phyloP scores from a whole-genome alignment of 306 rosid species.

The Alnus glutinosa region DNA sequence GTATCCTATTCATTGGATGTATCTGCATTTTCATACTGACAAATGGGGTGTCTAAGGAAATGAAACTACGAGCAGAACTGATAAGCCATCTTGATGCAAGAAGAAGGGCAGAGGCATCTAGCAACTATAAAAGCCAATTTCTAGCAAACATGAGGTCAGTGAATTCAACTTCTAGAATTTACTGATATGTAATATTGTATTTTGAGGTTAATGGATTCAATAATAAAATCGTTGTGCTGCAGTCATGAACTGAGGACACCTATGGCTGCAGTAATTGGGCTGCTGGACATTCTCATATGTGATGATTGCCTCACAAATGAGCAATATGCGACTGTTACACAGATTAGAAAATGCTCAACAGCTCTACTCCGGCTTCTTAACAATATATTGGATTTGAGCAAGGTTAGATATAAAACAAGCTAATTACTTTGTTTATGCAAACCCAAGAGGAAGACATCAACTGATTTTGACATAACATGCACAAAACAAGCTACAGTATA shows the following conservation, averaged over 20 bases:
- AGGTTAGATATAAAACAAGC: slow-evolving; percentile 48
- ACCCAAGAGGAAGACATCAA: background rate
- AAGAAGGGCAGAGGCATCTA: slow-evolving; percentile 97
- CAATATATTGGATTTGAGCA: slow-evolving; percentile 95
- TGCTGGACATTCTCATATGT: slow-evolving; percentile 92
- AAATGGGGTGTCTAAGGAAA: slow-evolving; percentile 98
- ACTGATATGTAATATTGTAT: background rate
- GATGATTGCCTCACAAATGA: slow-evolving; percentile 97
- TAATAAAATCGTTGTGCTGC: slow-evolving; percentile 27
- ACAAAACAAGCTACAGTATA: background rate
- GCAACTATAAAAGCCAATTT: slow-evolving; percentile 96
- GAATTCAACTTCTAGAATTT: slow-evolving; percentile 1
- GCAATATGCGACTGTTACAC: slow-evolving; percentile 85
- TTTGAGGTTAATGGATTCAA: background rate
- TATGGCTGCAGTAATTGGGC: slow-evolving; percentile 98
- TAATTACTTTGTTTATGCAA: slow-evolving; percentile 15
- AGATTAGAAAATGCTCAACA: slow-evolving; percentile 95
- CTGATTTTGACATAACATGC: background rate
- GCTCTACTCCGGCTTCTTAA: slow-evolving; percentile 95
- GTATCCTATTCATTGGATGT: slow-evolving; percentile 90
- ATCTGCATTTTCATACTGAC: slow-evolving; percentile 91
- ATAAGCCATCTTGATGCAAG: slow-evolving; percentile 96
- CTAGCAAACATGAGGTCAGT: slow-evolving; percentile 96
- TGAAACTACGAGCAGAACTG: slow-evolving; percentile 93
- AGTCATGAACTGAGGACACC: slow-evolving; percentile 99